phyloP scores from a whole-genome alignment of 2,329 filamentous ascomycete genomes.

The Colletotrichum camelliae region DNA sequence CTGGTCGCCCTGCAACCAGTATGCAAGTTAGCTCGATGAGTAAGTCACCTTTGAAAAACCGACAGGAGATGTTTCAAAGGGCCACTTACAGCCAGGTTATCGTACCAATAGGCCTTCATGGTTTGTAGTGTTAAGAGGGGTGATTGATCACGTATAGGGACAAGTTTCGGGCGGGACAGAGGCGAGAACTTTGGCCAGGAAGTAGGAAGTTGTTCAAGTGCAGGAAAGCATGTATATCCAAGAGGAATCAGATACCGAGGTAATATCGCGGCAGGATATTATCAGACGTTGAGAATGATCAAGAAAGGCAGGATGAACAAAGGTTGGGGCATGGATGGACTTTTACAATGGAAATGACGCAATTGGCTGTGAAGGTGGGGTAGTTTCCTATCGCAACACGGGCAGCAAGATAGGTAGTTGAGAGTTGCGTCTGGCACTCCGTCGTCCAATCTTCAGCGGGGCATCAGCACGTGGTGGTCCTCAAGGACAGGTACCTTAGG shows the following conservation, averaged over 20 bases:
- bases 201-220: not conserved
- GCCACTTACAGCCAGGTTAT: conserved; percentile 56
- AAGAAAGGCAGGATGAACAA: not conserved
- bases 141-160: not conserved
- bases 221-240: not conserved
- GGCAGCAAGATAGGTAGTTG: not conserved
- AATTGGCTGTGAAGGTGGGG: conserved; percentile 8
- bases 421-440: not conserved
- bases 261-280: not conserved
- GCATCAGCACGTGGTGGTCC: not conserved
- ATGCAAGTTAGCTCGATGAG: not conserved
- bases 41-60: not conserved
- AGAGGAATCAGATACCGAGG: not conserved
- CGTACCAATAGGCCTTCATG: conserved; percentile 66
- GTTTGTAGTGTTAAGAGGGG: not conserved
- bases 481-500: not conserved
- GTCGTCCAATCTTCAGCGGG: not conserved
- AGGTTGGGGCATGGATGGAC: not conserved
- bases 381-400: not conserved
- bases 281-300: not conserved
- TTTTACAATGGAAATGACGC: conserved; percentile 11
- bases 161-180: not conserved
- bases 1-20: conserved; percentile 78
- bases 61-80: not conserved
- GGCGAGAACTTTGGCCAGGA: not conserved